Percentiles rank a stretch among this genome's conserved stretches.
Conservation (phyloP, 495 filamentous ascomycete species). For the Neurospora sp. region DNA sequence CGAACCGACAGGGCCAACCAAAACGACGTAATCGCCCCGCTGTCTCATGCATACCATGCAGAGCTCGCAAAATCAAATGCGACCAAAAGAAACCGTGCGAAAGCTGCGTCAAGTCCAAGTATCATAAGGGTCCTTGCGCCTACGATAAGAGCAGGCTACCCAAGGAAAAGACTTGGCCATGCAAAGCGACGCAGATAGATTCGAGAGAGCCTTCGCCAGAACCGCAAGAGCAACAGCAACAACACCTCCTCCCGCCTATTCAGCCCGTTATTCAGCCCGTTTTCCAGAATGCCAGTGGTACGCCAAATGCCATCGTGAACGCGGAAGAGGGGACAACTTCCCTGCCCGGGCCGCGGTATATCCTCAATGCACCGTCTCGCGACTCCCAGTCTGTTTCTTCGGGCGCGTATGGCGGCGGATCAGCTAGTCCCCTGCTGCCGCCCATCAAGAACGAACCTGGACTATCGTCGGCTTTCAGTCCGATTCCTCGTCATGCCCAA, state of each 20-base stretch:
- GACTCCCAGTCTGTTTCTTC: neutral
- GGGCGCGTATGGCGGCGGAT: neutral
- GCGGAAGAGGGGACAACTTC: neutral
- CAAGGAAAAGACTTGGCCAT: neutral
- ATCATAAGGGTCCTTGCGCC: neutral
- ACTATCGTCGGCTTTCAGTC: neutral
- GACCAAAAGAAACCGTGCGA: neutral
- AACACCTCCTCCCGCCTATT: neutral
- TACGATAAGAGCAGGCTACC: neutral
- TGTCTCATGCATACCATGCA: neutral
- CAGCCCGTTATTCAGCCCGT: neutral
- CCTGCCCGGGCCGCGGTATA: neutral
- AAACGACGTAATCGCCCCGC: neutral
- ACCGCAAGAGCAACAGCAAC: neutral
- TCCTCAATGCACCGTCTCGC: neutral
- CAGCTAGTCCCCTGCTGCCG: neutral
- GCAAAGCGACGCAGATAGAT: neutral
- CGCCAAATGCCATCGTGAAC: neutral
- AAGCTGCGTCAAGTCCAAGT: neutral
- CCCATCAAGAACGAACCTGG: neutral
- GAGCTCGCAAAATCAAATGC: neutral
- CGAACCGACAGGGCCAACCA: neutral
- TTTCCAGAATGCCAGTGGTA: neutral
- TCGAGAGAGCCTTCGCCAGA: neutral
- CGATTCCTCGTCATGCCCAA: neutral